Conservation (phyloP, 2,329 filamentous ascomycete species). For the Knufia fluminis region DNA sequence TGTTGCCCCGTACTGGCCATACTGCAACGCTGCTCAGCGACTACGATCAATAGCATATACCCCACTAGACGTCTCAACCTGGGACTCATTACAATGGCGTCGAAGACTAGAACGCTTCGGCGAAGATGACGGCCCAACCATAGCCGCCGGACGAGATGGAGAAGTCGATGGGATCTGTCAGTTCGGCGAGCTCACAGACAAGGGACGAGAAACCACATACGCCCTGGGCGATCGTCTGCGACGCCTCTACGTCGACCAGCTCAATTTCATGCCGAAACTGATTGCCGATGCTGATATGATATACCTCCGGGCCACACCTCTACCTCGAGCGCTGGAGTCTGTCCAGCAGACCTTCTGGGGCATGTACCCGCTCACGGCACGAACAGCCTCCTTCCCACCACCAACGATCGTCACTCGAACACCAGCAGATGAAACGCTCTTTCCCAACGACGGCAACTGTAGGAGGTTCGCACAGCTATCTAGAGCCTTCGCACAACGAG, state of each 20-base stretch:
- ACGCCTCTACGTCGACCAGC: constrained; percentile 63
- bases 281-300: constrained; percentile 51
- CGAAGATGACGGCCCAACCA: constrained; percentile 55
- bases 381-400: constrained; percentile 46
- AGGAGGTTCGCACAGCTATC: constrained; percentile 61
- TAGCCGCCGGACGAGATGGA: constrained; percentile 58
- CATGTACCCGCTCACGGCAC: constrained; percentile 55
- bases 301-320: constrained; percentile 65
- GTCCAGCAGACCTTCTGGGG: constrained; percentile 67
- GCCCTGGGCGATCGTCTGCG: constrained; percentile 60
- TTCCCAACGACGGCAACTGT: constrained; percentile 68
- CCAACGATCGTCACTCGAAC: constrained; percentile 58
- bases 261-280: constrained; percentile 57
- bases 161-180: constrained; percentile 70
- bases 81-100: constrained; percentile 53
- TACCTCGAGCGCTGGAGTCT: constrained; percentile 67
- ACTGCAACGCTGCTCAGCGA: constrained; percentile 68
- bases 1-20: constrained; percentile 64
- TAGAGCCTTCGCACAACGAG: constrained; percentile 60
- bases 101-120: constrained; percentile 78
- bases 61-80: constrained; percentile 43
- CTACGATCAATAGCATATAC: constrained; percentile 55
- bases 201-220: constrained; percentile 62
- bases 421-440: constrained; percentile 64
- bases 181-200: constrained; percentile 62